Base-by-base conservation (phyloP, 2,329 filamentous ascomycete genomes). In the Microdochium trichocladiopsis region DNA sequence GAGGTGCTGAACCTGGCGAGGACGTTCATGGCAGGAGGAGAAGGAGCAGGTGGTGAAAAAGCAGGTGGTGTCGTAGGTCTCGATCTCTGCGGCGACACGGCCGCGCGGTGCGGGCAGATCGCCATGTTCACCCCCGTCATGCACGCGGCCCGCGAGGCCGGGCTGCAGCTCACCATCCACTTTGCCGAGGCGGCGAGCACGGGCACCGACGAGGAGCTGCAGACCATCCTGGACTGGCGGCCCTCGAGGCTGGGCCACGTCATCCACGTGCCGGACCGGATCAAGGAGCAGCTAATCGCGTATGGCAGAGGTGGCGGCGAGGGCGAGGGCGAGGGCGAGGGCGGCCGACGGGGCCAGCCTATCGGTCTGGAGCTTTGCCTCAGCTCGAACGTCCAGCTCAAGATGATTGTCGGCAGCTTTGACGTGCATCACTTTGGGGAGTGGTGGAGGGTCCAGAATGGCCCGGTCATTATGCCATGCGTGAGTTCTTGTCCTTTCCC, bases 51-150 rank as follows among this genome's bases (percentile, higher is more conserved):
- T 18, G 18, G n/a, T 8, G 12, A 18, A 2, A 18, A 18, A 45
- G 41, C 3, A 21, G 41, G 68, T 4, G 81, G 82, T 18, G 79
- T 93, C 4, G 85, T 93, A 1, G 89, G 84, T 14, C 67, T 94
- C 22, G 90, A 94, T 62, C 78, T 94, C 21, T 93, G 88, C 66
- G 90, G 90, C 18, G 83, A 95, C 61, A 89, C 88, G 1, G 72
- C 77, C 1, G 76, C 73, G 56, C 83, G 84, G 10, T 76, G 83
- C 49, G 72, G n/a, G n/a, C n/a, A n/a, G n/a, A n/a, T 92, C 21
- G 68, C 74, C 16, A 67, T 79, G 6, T 87, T 90, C 63, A 70
- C 72, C 1, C 69, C 75, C 1, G 77, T 82, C 0, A 87, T 94
- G 58, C 59, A 65, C 1, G 70, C 73, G 51, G 87, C 86, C 4